Base-by-base conservation (phyloP, 176 grass and related monocot genomes). In the Aegilops bicornis region DNA sequence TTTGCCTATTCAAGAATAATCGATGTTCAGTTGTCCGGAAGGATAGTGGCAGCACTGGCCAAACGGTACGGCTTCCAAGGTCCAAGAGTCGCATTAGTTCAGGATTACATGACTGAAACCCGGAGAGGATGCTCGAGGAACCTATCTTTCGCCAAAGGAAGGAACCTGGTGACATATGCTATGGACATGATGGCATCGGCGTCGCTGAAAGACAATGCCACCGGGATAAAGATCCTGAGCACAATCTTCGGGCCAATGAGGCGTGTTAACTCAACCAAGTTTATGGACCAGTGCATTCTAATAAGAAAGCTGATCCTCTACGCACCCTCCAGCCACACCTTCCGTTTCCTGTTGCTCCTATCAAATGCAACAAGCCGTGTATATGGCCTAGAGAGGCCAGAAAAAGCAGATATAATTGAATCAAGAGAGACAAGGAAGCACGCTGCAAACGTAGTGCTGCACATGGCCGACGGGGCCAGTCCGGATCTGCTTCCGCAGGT, bases 41-140 rank as follows among this genome's bases (percentile, higher is more conserved):
- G 19, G 8, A 20, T 59, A n/a, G 56, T 22, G 7, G 0, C 17
- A 2, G 7, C 0, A 8, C 20, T 59, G 56, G 19, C 58, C 0
- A 4, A 60, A 60, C 0, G 0, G 23, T 60, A 60, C 0, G 58
- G 58, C 58, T 60, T 60, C 19, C 0, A 60, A 10, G 22, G 19
- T 60, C 20, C 7, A 0, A 0, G 0, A 0, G 58, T 9, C 7
- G 8, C 6, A 60, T n/a, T 22, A 22, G 8, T 60, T 10, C 0
- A 1, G 20, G 0, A 9, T 1, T 60, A 60, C 20, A n/a, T 60
- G 58, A 16, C 0, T 5, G 47, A 50, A 50, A 50, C 47, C 0
- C 1, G 4, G 47, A 16, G 5, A 14, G 47, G 14, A 50, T 50
- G 79, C 29, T 27, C 4, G 6, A 16, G 24, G 25, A 15, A 69